phyloP scores from a whole-genome alignment of 305 asterid species.

The Fraxinus sp. region DNA sequence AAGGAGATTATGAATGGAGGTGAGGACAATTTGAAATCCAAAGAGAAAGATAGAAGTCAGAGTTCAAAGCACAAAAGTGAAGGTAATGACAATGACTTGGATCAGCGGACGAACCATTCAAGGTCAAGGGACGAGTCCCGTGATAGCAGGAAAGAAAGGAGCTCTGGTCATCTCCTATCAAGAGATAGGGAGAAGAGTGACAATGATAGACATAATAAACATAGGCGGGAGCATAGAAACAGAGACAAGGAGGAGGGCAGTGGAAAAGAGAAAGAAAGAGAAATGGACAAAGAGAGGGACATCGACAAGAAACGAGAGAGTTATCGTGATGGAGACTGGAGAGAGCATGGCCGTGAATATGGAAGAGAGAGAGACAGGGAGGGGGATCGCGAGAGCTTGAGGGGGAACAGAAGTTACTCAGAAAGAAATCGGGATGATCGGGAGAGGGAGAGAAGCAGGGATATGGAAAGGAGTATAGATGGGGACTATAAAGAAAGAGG shows the following conservation, averaged over 20 bases:
- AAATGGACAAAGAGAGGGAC: conserved; percentile 35
- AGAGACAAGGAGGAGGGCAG: conserved; percentile 39
- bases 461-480: conserved; percentile 32
- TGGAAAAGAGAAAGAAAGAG: conserved; percentile 35
- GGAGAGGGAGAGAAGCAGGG: conserved; percentile 45
- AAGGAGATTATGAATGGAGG: conserved; percentile 44
- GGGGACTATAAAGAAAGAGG: conserved; percentile 42
- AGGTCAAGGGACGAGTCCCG: conserved; percentile 47
- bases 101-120: conserved; percentile 35
- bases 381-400: conserved; percentile 42
- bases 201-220: conserved; percentile 31
- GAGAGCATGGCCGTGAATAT: conserved; percentile 36
- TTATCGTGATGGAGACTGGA: conserved; percentile 38
- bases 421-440: conserved; percentile 41
- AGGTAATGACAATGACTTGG: conserved; percentile 40
- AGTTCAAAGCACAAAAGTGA: conserved; percentile 48
- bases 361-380: conserved; percentile 50
- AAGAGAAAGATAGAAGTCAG: conserved; percentile 39
- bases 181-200: conserved; percentile 53
- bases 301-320: conserved; percentile 40
- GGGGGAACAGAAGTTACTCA: conserved; percentile 39
- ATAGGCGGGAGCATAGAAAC: conserved; percentile 39
- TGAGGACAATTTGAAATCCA: conserved; percentile 31
- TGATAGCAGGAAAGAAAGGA: conserved; percentile 46
- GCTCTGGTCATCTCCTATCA: conserved; percentile 34